Evolutionary conservation across 352 stramenopile genomes (phyloP).

Genomic region (Bremia lactucae): DNA sequence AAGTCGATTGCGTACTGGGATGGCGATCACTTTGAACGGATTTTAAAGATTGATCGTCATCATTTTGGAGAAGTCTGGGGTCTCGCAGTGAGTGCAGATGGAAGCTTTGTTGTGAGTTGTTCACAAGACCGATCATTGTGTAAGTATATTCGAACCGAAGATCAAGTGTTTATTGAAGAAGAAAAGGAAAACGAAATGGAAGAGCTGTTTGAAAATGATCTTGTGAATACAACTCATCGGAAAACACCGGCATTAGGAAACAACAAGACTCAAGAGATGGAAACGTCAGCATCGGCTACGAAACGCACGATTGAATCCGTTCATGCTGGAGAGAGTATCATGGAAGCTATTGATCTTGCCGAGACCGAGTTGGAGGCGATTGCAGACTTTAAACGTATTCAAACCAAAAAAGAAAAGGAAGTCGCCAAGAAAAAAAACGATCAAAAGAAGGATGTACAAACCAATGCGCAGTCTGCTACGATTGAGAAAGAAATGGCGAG

Average conservation of each 20-base stretch:
- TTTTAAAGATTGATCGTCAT: slow-evolving; percentile 64
- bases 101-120: slow-evolving; percentile 90
- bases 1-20: slow-evolving; percentile 97
- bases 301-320: slow-evolving; percentile 91
- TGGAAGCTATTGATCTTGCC: slow-evolving; percentile 92
- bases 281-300: slow-evolving; percentile 76
- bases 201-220: slow-evolving; percentile 90
- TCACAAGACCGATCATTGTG: slow-evolving; percentile 95
- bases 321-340: slow-evolving; percentile 83
- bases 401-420: slow-evolving; percentile 51
- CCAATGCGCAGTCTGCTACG: slow-evolving; percentile 19
- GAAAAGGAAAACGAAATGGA: slow-evolving; percentile 94
- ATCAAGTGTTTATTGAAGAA: slow-evolving; percentile 96
- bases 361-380: slow-evolving; percentile 87
- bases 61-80: slow-evolving; percentile 85
- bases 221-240: slow-evolving; percentile 68
- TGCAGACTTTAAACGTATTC: slow-evolving; percentile 49
- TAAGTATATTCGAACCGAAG: slow-evolving; percentile 95
- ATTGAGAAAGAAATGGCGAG: slow-evolving; percentile 18
- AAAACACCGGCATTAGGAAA: slow-evolving; percentile 52
- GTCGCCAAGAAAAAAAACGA: slow-evolving; percentile 53
- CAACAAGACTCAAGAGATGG: slow-evolving; percentile 31
- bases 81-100: slow-evolving; percentile 85
- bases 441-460: slow-evolving; percentile 29
- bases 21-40: slow-evolving; percentile 94